Base-by-base conservation (phyloP, 2,329 filamentous ascomycete species). In the Colletotrichum sp. region DNA sequence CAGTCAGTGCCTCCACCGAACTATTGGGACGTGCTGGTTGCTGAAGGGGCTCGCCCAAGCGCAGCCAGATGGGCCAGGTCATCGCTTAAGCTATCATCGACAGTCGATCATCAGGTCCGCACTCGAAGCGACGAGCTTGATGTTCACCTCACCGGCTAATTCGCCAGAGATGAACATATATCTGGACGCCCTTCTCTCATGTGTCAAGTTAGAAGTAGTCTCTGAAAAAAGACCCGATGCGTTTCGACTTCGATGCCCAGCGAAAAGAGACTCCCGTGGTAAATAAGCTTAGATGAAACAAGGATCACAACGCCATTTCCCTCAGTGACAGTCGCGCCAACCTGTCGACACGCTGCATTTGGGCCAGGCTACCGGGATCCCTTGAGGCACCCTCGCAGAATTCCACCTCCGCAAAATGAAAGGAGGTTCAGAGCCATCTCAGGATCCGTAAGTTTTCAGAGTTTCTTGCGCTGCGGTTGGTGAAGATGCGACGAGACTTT, bases 271-370 rank as follows among this genome's bases (percentile, higher is more conserved):
- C 24, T 63, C 39, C 24, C 13, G 55, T n/a, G 57, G 57, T 67
- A 67, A 30, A 69, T 75, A 75, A 75, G 73, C 73, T 68, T 75
- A 68, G 63, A 59, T 64, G 73, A 57, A 75, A 72, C 57, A 76
- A 64, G 73, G 73, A 64, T 72, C 39, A 59, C 32, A 63, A 52
- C 36, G 73, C 49, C 39, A 62, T 67, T 64, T 34, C 44, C 32
- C 55, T 55, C 57, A 63, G 32, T 26, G 49, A 57, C 57, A 39
- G 21, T 63, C n/a, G 69, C 69, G 63, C 59, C 71, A 64, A 52
- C 55, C 68, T 63, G 55, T 28, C 60, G 24, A 57, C n/a, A 26
- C 28, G 13, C 55, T 39, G 69, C 59, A 28, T 44, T 57, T 65
- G 36, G 39, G 21, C 16, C 69, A 16, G 39, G 59, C 36, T 34